phyloP scores from a whole-genome alignment of 2,329 filamentous ascomycete species.

The Stagonosporopsis cucurbitacearum region DNA sequence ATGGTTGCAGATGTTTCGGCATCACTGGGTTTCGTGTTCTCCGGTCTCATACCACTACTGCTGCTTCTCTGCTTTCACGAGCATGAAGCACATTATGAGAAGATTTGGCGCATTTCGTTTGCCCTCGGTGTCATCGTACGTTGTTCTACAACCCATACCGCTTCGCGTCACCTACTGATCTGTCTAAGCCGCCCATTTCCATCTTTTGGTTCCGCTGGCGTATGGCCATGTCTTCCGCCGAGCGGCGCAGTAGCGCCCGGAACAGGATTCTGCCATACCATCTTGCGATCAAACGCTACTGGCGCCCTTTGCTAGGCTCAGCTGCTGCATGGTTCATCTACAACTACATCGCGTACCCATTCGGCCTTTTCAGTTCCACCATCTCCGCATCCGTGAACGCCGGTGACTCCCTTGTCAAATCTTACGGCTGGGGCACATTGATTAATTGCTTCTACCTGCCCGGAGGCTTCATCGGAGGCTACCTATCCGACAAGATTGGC shows the following conservation, averaged over 20 bases:
- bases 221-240: slow-evolving; percentile 60
- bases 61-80: slow-evolving; percentile 59
- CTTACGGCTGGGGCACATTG: slow-evolving; percentile 29
- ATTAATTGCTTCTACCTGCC: slow-evolving; percentile 37
- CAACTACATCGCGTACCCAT: slow-evolving; percentile 63
- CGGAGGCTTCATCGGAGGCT: slow-evolving; percentile 37
- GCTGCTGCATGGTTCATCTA: slow-evolving; percentile 61
- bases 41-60: slow-evolving; percentile 58
- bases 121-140: slow-evolving; percentile 55
- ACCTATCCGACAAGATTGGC: slow-evolving; percentile 35
- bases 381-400: slow-evolving; percentile 48
- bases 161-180: background rate
- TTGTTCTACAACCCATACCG: too few species aligned
- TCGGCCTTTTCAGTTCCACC: slow-evolving; percentile 62
- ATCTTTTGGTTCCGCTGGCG: slow-evolving; percentile 62
- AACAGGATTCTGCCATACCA: slow-evolving; percentile 54
- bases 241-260: slow-evolving; percentile 55
- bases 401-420: slow-evolving; percentile 28
- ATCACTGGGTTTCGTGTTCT: slow-evolving; percentile 60
- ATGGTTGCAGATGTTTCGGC: slow-evolving; percentile 60
- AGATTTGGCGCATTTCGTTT: slow-evolving; percentile 60
- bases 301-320: slow-evolving; percentile 57
- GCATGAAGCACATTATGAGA: slow-evolving; percentile 48
- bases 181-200: slow-evolving; percentile 50
- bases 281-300: slow-evolving; percentile 58